Evolutionary conservation across 148 eudicot genomes (phyloP), one percentile per base, ranked within the genome.

Genomic region (Nepenthes gracilis): DNA sequence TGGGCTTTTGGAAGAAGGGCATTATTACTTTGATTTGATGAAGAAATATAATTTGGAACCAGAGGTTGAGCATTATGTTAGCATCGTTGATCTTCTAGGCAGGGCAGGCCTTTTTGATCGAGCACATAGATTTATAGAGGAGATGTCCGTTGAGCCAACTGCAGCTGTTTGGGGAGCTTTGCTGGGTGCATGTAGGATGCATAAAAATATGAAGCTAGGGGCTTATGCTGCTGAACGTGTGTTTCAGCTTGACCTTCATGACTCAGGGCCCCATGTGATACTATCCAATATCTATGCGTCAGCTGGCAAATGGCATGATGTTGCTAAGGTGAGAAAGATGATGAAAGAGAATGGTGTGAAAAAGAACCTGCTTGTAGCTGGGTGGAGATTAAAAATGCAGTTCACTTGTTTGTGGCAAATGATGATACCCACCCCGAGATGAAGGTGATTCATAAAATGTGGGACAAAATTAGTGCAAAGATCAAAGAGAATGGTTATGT

Each of bases 331-430:
- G 74, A 49, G 15, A 33, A 55, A 35, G 9, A 32, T 54, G 8
- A 73, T 23, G 87, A 64, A 76, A 64, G 66, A 75, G 54, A 49
- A 45, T 52, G 80, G 87, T 37, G 75, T 76, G 2, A 82, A 74
- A 68, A 85, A 82, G 87, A 80, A 66, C 87, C 92, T 53, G 92
- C 85, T 58, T 80, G 83, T 67, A 85, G 87, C 64, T 82, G 87
- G 92, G 83, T 85, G 61, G 91, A 82, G 71, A 71, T 85, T 36
- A 83, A 68, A 23, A 82, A 80, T 64, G 68, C 61, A 14, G 85
- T 85, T 54, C 91, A 85, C 56, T 47, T 72, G 73, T 85, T 85
- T 65, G 77, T 82, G 55, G 76, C 87, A 9, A 68, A 74, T 63
- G 87, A 82, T 35, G 75, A 74, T 65, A 43, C 73, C 12, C 87